Evolutionary conservation across 2,329 filamentous ascomycete species (phyloP), one percentile per base, ranked within the genome.

Genomic region (Trichothecium roseum): DNA sequence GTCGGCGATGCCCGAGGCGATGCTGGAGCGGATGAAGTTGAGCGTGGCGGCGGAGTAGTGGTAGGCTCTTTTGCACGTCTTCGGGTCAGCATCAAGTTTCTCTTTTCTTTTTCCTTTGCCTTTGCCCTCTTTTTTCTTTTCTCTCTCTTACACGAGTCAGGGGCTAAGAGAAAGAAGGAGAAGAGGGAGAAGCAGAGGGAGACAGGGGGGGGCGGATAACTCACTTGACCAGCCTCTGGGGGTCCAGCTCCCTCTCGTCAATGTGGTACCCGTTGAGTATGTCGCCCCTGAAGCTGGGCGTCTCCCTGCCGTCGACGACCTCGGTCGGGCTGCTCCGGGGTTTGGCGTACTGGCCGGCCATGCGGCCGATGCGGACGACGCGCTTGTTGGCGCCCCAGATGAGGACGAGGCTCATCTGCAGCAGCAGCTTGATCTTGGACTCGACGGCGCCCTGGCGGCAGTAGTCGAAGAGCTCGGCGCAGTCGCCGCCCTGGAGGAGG

Each of bases 291-390:
- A 96, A 98, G 29, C 84, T 91, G 4, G 85, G 84, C 37, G 94
- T 81, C 51, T 86, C 76, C 40, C 76, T 74, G 35, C 87, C 88
- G 44, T 93, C 68, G 34, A 93, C 65, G 2, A 78, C 72, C 63
- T 98, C 91, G 27, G 78, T 88, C 0, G 89, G 84, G 48, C 81
- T 94, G 4, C 86, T 94, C 38, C 91, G 71, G 3, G 89, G 91
- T 63, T 98, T 98, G 20, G 91, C 91, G 53, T 94, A 98, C 67
- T 98, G 91, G 4, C 91, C 91, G 10, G 91, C 91, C 78, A 96
- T 95, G 41, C 91, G 78, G 13, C 86, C 91, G 51, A 98, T 94
- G 46, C 91, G 78, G 32, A 98, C 86, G 4, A 98, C 87, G 5
- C 84, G 84, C 62, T 78, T 78, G 60, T 72, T 69, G 40, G 70